Base-by-base conservation (phyloP, 2,329 filamentous ascomycete species). In the Clonostachys rhizophaga region DNA sequence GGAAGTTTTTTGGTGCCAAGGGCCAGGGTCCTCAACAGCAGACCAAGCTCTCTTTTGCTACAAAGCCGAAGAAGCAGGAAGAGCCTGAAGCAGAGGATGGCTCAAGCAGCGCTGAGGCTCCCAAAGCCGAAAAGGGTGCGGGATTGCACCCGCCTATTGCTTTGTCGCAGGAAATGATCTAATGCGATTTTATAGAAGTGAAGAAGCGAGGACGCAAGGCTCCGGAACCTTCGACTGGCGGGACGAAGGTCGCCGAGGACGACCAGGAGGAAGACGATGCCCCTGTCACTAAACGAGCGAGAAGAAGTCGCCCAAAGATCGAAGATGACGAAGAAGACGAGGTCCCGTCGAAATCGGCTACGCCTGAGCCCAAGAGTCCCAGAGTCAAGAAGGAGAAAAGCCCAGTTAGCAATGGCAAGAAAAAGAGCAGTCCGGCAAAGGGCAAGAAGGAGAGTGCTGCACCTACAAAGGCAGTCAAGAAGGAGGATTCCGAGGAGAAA, bases 1-100 rank as follows among this genome's bases (percentile, higher is more conserved):
- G 92, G 51, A 94, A 92, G 64, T 96, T 96, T 71, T 95, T 96
- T 62, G 84, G 82, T 44, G 65, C 76, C 6, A 79, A 77, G 55
- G 66, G 78, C 1, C 71, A 54, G 6, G 53, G 78, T 16, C 79
- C 82, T 12, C 76, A 78, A 36, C 86, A 90, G 63, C 90, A 96
- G 65, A 86, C 88, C 2, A 94, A 84, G 55, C 71, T 95, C 37
- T 78, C 86, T 0, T 95, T 95, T 60, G 67, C 66, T 49, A 44
- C 53, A 20, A 60, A 64, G 4, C 36, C 65, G 42, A 68, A 66
- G 51, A 69, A 68, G 55, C 52, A 61, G 42, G 62, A 66, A 44
- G 51, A 61, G 11, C 60, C 24, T 10, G 24, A 30, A 30, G 24
- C 24, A 30, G 24, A 30, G 24, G 24, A 30, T 10, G 24, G 24